phyloP scores from a whole-genome alignment of 768 basidiomycete species.

The Tylopilus subfusipes region DNA sequence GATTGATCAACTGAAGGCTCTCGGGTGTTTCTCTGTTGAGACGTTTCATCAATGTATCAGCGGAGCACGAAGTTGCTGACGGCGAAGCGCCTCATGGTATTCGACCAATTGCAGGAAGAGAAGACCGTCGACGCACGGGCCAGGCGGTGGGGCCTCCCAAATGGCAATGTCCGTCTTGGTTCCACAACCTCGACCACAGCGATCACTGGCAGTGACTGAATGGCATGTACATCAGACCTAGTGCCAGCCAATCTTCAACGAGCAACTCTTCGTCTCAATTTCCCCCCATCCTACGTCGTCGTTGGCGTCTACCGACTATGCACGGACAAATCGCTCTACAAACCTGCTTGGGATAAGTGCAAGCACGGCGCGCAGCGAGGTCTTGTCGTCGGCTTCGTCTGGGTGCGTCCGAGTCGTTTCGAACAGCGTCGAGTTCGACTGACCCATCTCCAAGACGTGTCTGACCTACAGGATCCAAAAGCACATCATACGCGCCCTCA shows the following conservation, averaged over 20 bases:
- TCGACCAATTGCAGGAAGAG: no score
- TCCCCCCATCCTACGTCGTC: constrained; percentile 79
- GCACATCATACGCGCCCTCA: constrained; percentile 49
- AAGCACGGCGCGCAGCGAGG: constrained; percentile 73
- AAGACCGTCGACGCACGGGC: no score
- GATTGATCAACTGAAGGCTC: constrained; percentile 24
- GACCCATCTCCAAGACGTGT: constrained; percentile 42
- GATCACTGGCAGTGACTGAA: no score
- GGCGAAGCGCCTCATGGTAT: background rate
- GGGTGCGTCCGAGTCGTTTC: constrained; percentile 45
- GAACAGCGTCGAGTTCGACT: background rate
- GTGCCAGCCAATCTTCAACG: constrained; percentile 47
- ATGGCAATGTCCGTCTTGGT: no score
- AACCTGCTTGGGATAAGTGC: constrained; percentile 84
- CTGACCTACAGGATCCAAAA: constrained; percentile 71
- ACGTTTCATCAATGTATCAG: background rate
- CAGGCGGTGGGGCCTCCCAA: no score
- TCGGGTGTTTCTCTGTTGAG: background rate
- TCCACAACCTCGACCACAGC: no score
- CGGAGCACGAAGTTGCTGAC: background rate
- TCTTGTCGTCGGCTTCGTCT: constrained; percentile 58
- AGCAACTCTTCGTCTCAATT: constrained; percentile 61
- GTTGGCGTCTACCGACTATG: constrained; percentile 82
- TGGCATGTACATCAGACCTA: no score
- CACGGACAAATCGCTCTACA: constrained; percentile 65